Evolutionary conservation across 768 basidiomycete species (phyloP).

Genomic region (Butyriboletus loyo): DNA sequence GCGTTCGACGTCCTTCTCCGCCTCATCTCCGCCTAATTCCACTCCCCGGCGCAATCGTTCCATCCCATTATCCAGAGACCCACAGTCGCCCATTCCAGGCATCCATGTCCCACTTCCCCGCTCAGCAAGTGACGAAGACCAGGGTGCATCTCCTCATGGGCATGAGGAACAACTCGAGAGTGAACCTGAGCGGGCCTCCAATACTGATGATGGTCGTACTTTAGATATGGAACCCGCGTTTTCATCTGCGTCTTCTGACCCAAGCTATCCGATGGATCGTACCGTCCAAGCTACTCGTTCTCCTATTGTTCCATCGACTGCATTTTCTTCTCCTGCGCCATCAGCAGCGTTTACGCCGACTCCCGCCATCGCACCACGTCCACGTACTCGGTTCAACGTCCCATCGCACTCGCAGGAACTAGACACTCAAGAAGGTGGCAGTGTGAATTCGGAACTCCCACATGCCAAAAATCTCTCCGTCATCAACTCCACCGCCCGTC

Average conservation of each 20-base stretch:
- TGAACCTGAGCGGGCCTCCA: constrained; percentile 19
- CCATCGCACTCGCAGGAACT: constrained; percentile 43
- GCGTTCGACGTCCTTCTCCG: constrained; percentile 50
- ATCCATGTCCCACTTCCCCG: constrained; percentile 50
- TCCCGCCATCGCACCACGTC: constrained; percentile 59
- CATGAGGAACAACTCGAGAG: constrained; percentile 17
- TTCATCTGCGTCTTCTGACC: constrained; percentile 59
- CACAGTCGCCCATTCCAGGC: constrained; percentile 48
- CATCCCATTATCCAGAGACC: constrained; percentile 35
- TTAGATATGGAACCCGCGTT: constrained; percentile 59
- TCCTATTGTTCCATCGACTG: constrained; percentile 37
- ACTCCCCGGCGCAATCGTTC: constrained; percentile 61
- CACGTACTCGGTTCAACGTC: constrained; percentile 59
- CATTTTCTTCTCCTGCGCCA: constrained; percentile 52
- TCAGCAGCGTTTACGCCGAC: constrained; percentile 67
- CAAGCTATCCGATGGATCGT: constrained; percentile 30
- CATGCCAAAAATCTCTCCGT: constrained; percentile 76
- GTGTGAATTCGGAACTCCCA: constrained; percentile 47
- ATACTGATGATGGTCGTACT: constrained; percentile 26
- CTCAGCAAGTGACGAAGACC: constrained; percentile 34
- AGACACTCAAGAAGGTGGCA: constrained; percentile 32
- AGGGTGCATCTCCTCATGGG: not conserved
- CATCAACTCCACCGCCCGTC: constrained; percentile 78
- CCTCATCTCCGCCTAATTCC: constrained; percentile 58
- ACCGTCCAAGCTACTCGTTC: constrained; percentile 31